Percentiles rank a stretch among this genome's conserved stretches.
phyloP scores from a whole-genome alignment of 2,329 filamentous ascomycete species.

The Tolypocladium paradoxum region DNA sequence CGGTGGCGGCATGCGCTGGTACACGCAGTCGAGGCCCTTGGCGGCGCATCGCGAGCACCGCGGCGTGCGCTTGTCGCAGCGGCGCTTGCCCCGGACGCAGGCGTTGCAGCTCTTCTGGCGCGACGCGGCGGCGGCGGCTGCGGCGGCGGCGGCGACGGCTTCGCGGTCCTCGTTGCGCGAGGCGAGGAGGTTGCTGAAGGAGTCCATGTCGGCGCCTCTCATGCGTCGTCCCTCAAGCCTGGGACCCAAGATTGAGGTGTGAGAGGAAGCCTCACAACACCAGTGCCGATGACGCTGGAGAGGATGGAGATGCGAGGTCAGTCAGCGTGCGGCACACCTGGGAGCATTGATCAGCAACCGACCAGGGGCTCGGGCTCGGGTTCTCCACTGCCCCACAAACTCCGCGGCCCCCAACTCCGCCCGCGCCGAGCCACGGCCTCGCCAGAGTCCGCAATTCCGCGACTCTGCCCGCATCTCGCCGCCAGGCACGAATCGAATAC shows the following conservation, averaged over 20 bases:
- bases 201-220: neutral
- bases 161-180: conserved; percentile 2
- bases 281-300: neutral
- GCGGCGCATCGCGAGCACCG: conserved; percentile 30
- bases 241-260: neutral
- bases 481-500: too few species aligned
- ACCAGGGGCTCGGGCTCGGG: neutral
- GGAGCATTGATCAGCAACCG: neutral
- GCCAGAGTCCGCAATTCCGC: conserved; percentile 5
- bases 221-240: neutral
- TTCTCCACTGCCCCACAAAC: neutral
- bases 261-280: neutral
- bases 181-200: neutral
- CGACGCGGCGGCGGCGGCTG: conserved; percentile 25
- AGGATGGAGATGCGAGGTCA: neutral
- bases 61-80: conserved; percentile 34
- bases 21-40: conserved; percentile 30
- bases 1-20: conserved; percentile 24
- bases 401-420: neutral
- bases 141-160: neutral
- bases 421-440: neutral
- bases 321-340: neutral
- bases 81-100: conserved; percentile 35
- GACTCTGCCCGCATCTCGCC: conserved; percentile 3
- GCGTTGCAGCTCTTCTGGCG: conserved; percentile 39